Evolutionary conservation across 2,329 filamentous ascomycete genomes (phyloP).

Genomic region (Peltaster fructicola): DNA sequence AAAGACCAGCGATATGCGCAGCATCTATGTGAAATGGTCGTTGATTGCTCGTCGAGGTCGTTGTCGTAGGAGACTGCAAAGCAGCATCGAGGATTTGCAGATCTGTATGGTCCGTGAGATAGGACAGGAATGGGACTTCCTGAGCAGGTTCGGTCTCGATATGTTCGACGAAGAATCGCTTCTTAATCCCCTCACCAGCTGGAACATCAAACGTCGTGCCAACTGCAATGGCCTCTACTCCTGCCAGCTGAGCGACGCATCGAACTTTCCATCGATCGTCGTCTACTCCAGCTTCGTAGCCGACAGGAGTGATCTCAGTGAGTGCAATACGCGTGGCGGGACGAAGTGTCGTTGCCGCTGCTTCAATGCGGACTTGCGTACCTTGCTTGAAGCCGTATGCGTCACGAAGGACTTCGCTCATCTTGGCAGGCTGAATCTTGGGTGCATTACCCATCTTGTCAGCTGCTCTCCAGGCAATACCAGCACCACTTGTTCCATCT

Average conservation of each 20-base stretch:
- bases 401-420: conserved; percentile 54
- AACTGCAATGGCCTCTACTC: conserved; percentile 45
- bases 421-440: conserved; percentile 53
- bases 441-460: conserved; percentile 34
- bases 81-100: conserved; percentile 3
- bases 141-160: conserved; percentile 26
- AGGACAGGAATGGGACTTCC: conserved; percentile 9
- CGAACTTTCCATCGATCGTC: conserved; percentile 20
- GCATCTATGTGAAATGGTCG: conserved; percentile 9
- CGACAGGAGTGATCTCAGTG: conserved; percentile 35
- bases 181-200: conserved; percentile 36
- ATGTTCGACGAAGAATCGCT: conserved; percentile 42
- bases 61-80: conserved; percentile 4
- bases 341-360: conserved; percentile 31
- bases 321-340: conserved; percentile 42
- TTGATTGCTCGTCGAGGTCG: conserved; percentile 2
- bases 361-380: conserved; percentile 47
- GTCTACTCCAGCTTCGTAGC: conserved; percentile 11
- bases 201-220: conserved; percentile 54
- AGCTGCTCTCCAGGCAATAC: conserved; percentile 44
- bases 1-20: conserved; percentile 48
- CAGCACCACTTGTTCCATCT: conserved; percentile 31
- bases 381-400: conserved; percentile 55
- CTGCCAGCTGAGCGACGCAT: conserved; percentile 4
- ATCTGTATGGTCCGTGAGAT: conserved; percentile 8